Evolutionary conservation across 2,329 filamentous ascomycete species (phyloP).

Genomic region (Diaporthe sp.): DNA sequence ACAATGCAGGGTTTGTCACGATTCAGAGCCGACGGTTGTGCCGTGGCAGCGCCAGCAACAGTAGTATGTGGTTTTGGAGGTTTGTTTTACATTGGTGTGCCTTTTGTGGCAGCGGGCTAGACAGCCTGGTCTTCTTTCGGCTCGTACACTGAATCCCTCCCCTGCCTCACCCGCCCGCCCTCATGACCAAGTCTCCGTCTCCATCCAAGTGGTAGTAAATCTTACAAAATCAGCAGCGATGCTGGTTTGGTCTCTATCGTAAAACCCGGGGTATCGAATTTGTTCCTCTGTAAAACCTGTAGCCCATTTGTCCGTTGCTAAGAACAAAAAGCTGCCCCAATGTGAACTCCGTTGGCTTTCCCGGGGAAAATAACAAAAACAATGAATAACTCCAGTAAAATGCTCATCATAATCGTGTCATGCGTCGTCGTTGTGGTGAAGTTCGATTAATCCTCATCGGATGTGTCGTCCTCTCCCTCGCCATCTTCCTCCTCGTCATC

Average conservation of each 20-base stretch:
- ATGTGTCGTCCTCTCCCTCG: constrained; percentile 43
- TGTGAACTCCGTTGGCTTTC: constrained; percentile 30
- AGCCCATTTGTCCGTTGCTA: constrained; percentile 5
- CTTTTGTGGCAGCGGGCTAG: neutral
- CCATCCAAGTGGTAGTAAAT: neutral
- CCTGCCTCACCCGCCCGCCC: neutral
- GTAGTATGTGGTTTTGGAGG: neutral
- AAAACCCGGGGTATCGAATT: constrained; percentile 33
- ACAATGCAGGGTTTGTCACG: neutral
- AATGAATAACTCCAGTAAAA: constrained; percentile 14
- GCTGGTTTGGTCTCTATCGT: constrained; percentile 29
- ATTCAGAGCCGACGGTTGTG: neutral
- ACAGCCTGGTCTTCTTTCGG: neutral
- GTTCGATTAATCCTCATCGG: constrained; percentile 37
- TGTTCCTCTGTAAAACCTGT: constrained; percentile 17
- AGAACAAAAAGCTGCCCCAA: constrained; percentile 8
- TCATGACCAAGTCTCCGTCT: neutral
- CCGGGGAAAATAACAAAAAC: neutral
- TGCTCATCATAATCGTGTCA: constrained; percentile 38
- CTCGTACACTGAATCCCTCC: neutral
- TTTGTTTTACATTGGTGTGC: neutral
- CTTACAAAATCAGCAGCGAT: constrained; percentile 34
- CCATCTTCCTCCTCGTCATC: constrained; percentile 66
- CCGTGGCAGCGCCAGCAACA: neutral
- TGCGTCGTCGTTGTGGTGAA: neutral